Percentiles rank a stretch among this genome's conserved stretches.
These are phyloP conservation scores for Dacryopinax spathularia DNA, from an alignment of 768 basidiomycete genomes.

Conservation along the genomic window DNA sequence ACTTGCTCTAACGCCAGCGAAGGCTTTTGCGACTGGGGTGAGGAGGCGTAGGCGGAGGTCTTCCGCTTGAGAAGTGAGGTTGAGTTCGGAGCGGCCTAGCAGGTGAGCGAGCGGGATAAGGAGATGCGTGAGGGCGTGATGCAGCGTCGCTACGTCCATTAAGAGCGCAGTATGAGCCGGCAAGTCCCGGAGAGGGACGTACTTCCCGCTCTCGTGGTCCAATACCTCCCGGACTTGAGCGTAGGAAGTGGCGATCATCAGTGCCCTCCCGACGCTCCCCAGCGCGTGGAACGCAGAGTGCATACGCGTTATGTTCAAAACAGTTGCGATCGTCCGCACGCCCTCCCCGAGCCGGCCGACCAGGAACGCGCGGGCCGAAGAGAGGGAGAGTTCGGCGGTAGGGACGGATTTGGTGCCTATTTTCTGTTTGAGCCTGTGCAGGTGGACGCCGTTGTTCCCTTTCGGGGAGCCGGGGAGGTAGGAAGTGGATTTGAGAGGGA, in stretches of 20 bases:
- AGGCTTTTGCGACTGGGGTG: constrained; percentile 58
- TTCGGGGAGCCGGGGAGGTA: neutral
- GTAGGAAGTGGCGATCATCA: constrained; percentile 52
- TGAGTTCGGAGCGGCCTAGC: constrained; percentile 49
- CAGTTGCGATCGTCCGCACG: constrained; percentile 50
- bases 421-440: constrained; percentile 68
- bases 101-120: constrained; percentile 44
- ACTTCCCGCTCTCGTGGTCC: constrained; percentile 28
- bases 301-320: constrained; percentile 64
- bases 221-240: constrained; percentile 44
- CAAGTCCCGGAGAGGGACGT: constrained; percentile 35
- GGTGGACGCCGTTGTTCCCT: constrained; percentile 43
- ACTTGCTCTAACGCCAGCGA: constrained; percentile 48
- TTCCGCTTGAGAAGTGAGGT: constrained; percentile 37
- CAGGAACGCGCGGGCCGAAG: constrained; percentile 46
- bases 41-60: constrained; percentile 42
- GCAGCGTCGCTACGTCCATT: constrained; percentile 43
- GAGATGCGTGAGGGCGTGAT: constrained; percentile 52
- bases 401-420: constrained; percentile 60
- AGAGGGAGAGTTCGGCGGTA: constrained; percentile 57
- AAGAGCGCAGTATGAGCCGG: constrained; percentile 53
- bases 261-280: constrained; percentile 44
- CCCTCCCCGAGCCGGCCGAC: constrained; percentile 46
- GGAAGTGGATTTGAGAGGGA: constrained; percentile 33
- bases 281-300: constrained; percentile 46